phyloP scores from a whole-genome alignment of 805 yeast species.

The Wickerhamomyces kurtzmanii region DNA sequence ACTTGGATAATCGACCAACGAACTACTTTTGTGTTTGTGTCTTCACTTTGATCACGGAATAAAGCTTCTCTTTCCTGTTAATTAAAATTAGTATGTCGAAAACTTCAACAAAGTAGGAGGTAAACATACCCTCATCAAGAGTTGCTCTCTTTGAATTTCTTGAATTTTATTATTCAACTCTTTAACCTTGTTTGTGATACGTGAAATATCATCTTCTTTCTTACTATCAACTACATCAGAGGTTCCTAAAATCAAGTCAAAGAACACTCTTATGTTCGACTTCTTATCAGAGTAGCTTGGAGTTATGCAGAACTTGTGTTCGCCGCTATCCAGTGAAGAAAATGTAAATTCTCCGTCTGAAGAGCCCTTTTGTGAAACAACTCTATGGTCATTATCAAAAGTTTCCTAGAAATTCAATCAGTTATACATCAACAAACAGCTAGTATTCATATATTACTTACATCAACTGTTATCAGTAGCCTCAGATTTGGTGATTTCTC shows the following conservation, averaged over 20 bases:
- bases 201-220: constrained; percentile 41
- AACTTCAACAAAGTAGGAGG: too few species aligned
- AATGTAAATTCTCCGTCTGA: constrained; percentile 65
- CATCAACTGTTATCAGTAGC: constrained; percentile 62
- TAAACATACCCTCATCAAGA: constrained; percentile 30
- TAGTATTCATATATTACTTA: constrained; percentile 14
- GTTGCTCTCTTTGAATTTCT: constrained; percentile 57
- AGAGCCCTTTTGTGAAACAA: constrained; percentile 53
- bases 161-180: constrained; percentile 47
- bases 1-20: constrained; percentile 70
- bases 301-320: constrained; percentile 73
- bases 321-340: constrained; percentile 77
- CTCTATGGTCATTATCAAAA: constrained; percentile 77
- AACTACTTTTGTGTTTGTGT: constrained; percentile 63
- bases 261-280: constrained; percentile 54
- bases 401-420: constrained; percentile 50
- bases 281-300: constrained; percentile 32
- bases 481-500: constrained; percentile 45
- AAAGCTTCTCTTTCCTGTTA: constrained; percentile 53
- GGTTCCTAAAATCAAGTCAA: constrained; percentile 66
- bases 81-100: too few species aligned
- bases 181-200: constrained; percentile 45
- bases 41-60: constrained; percentile 73
- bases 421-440: constrained; percentile 8
- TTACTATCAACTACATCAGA: constrained; percentile 54